phyloP scores from a whole-genome alignment of 2,329 filamentous ascomycete species.

The Aotearoamyces nothofagi region DNA sequence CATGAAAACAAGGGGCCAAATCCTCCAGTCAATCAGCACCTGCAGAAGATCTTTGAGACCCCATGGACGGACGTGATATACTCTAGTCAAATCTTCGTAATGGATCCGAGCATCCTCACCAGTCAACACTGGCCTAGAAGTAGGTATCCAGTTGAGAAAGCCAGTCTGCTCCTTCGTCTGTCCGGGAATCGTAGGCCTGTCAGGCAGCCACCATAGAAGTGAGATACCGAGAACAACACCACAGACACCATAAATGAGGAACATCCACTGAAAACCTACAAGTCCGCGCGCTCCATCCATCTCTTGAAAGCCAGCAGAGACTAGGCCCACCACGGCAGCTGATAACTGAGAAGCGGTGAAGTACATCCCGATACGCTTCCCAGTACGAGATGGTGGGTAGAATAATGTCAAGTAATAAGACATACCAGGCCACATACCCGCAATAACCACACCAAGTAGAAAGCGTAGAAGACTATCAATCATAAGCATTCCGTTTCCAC shows the following conservation, averaged over 20 bases:
- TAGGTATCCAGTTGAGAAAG: conserved; percentile 50
- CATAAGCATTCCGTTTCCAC: neutral
- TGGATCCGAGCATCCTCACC: conserved; percentile 70
- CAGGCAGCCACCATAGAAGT: conserved; percentile 82
- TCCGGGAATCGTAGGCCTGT: conserved; percentile 65
- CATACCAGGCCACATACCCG: conserved; percentile 94
- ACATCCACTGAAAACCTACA: conserved; percentile 86
- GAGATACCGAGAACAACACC: conserved; percentile 55
- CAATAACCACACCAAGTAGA: conserved; percentile 73
- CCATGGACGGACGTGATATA: conserved; percentile 67
- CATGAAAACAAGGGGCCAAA: conserved; percentile 80
- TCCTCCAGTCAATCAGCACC: conserved; percentile 71
- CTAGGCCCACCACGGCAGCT: conserved; percentile 78
- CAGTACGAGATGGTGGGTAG: conserved; percentile 75
- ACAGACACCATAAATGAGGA: conserved; percentile 69
- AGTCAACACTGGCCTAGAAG: conserved; percentile 52
- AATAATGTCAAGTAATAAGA: conserved; percentile 84
- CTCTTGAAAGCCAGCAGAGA: conserved; percentile 80
- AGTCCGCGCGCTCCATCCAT: conserved; percentile 70
- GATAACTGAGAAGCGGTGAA: conserved; percentile 83
- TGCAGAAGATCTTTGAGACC: conserved; percentile 49
- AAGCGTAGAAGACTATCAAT: conserved; percentile 44
- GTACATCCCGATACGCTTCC: conserved; percentile 79
- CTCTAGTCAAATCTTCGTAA: conserved; percentile 66
- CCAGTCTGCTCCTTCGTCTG: conserved; percentile 27